phyloP scores from a whole-genome alignment of 2,329 filamentous ascomycete species.

The Epichloe elymi region DNA sequence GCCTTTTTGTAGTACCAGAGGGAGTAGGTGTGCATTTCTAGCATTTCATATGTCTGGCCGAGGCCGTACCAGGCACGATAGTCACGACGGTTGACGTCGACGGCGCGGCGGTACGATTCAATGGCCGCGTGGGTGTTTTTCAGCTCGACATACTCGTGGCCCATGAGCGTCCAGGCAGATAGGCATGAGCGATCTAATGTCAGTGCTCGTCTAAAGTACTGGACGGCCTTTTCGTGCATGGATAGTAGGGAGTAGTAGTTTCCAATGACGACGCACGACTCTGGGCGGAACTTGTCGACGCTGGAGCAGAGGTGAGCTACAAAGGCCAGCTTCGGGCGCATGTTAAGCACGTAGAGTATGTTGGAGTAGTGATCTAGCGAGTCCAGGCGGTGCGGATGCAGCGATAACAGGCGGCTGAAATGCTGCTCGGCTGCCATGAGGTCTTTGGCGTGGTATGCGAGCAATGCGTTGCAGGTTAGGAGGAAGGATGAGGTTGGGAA shows the following conservation, averaged over 20 bases:
- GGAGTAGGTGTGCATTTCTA: slow-evolving; percentile 96
- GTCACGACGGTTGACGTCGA: slow-evolving; percentile 90
- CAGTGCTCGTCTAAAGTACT: slow-evolving; percentile 89
- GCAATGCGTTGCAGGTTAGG: slow-evolving; percentile 74
- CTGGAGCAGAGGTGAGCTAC: slow-evolving; percentile 81
- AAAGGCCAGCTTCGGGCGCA: slow-evolving; percentile 81
- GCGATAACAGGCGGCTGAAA: slow-evolving; percentile 69
- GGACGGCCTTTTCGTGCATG: slow-evolving; percentile 92
- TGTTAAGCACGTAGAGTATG: slow-evolving; percentile 85
- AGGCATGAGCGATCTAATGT: slow-evolving; percentile 83
- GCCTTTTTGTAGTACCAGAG: slow-evolving; percentile 98
- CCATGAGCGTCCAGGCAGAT: slow-evolving; percentile 97
- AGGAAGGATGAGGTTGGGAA: slow-evolving; percentile 86
- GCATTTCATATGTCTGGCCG: slow-evolving; percentile 90
- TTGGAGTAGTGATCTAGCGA: slow-evolving; percentile 94
- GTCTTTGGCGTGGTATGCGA: slow-evolving; percentile 84
- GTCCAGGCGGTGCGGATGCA: slow-evolving; percentile 63
- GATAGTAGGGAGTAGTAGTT: slow-evolving; percentile 95
- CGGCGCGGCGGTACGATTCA: slow-evolving; percentile 87
- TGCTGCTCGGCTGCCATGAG: slow-evolving; percentile 54
- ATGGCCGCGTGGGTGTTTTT: slow-evolving; percentile 98
- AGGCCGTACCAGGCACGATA: slow-evolving; percentile 97
- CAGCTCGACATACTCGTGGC: slow-evolving; percentile 95
- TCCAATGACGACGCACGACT: slow-evolving; percentile 91
- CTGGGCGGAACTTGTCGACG: slow-evolving; percentile 90